Evolutionary conservation across 495 filamentous ascomycete species (phyloP).

Genomic region (Neurospora sp.): DNA sequence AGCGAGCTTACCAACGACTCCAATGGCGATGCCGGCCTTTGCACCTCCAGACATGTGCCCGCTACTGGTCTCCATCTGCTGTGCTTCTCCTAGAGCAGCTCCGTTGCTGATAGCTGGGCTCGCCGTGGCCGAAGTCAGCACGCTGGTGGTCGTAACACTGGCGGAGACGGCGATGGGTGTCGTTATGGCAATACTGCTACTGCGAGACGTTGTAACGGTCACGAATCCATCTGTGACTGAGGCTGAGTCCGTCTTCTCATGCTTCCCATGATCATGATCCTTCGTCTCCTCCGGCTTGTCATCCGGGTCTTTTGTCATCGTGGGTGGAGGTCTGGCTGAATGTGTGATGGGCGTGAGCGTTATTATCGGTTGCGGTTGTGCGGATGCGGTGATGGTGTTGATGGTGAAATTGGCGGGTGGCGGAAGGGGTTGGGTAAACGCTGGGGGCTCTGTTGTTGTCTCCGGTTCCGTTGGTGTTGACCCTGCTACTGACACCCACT

Average conservation of each 20-base stretch:
- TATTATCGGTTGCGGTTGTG: neutral
- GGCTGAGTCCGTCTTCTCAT: neutral
- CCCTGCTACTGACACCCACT: neutral
- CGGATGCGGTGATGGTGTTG: neutral
- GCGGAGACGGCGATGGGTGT: neutral
- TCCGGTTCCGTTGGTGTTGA: neutral
- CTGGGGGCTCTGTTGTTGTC: neutral
- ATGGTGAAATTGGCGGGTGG: neutral
- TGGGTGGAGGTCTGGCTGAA: neutral
- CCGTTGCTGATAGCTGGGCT: neutral
- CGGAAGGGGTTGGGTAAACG: neutral
- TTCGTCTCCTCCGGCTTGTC: neutral
- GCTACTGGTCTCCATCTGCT: neutral
- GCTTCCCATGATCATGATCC: neutral
- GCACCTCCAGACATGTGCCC: constrained; percentile 1
- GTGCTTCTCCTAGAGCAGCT: neutral
- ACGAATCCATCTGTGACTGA: neutral
- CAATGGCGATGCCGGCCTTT: constrained; percentile 13
- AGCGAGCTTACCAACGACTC: constrained; percentile 5
- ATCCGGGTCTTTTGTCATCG: neutral
- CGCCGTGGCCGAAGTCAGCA: neutral
- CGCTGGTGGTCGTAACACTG: neutral
- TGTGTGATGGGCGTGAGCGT: neutral
- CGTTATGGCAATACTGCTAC: neutral
- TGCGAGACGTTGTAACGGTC: neutral